A percentile compares a stretch with the other conserved stretches of the same genome.
Conservation (phyloP, 2,329 filamentous ascomycete genomes). For the Cercospora zeina region DNA sequence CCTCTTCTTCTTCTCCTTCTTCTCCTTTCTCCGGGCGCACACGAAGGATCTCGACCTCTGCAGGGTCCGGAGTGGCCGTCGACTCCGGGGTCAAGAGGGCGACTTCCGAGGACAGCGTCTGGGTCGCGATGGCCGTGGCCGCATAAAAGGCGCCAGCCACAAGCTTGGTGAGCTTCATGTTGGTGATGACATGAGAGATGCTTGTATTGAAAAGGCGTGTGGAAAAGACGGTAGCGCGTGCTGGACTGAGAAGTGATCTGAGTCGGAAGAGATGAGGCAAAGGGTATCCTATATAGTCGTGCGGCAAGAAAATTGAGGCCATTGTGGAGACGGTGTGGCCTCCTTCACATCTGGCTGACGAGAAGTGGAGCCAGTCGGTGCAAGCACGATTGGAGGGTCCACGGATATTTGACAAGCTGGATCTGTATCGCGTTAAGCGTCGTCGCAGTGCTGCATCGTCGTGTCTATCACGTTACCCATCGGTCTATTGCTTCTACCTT, state of each 20-base stretch:
- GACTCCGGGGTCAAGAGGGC: no score
- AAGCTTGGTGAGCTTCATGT: not conserved
- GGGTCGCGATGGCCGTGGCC: not conserved
- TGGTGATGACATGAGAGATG: not conserved
- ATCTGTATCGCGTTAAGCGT: not conserved
- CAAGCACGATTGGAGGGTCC: not conserved
- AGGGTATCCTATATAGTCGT: no score
- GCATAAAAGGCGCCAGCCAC: not conserved
- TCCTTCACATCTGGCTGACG: no score
- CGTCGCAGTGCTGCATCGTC: not conserved
- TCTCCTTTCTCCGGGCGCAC: no score
- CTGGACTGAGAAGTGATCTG: not conserved
- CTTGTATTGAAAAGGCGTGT: not conserved
- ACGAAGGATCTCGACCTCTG: no score
- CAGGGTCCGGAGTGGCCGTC: no score
- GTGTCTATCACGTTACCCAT: slow-evolving; percentile 6
- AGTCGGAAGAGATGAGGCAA: not conserved
- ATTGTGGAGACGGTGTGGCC: no score
- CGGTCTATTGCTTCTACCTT: not conserved
- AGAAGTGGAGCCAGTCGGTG: not conserved
- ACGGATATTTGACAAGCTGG: not conserved
- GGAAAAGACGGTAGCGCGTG: not conserved
- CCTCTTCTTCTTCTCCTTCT: no score
- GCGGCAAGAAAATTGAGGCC: no score
- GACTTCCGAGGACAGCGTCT: no score